Conservation (phyloP, 306 rosid genomes). For the Prunus davidiana region DNA sequence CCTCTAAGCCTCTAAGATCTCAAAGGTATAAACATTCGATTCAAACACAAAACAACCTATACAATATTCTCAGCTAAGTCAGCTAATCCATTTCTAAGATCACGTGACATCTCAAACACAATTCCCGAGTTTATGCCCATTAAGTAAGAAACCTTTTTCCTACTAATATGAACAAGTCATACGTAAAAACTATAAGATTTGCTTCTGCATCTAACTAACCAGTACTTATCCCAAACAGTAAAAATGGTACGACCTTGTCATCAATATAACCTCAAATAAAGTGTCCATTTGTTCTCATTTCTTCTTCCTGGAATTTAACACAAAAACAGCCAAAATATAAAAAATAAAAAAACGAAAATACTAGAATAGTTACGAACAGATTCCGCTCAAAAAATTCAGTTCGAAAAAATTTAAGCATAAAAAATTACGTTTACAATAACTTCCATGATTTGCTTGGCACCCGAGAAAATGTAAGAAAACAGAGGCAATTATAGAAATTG, state of each 20-base stretch:
- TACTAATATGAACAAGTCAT: not conserved
- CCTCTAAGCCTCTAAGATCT: not conserved
- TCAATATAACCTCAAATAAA: not conserved
- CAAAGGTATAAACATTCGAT: not conserved
- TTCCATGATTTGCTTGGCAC: not conserved
- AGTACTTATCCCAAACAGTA: not conserved
- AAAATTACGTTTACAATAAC: not conserved
- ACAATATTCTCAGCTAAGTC: not conserved
- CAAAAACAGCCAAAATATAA: not conserved
- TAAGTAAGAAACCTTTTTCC: slow-evolving; percentile 2
- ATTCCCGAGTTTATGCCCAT: not conserved
- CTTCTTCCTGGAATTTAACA: slow-evolving; percentile 17
- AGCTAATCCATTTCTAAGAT: slow-evolving; percentile 3
- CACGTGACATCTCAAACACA: not conserved
- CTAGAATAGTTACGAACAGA: not conserved
- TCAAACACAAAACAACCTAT: not conserved
- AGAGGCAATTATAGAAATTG: not conserved
- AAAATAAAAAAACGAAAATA: not conserved
- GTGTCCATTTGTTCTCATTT: not conserved
- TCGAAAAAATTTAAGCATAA: not conserved
- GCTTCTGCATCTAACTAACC: not conserved
- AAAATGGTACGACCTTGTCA: not conserved
- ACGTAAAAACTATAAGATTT: not conserved
- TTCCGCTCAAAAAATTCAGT: not conserved
- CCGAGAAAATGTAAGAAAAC: not conserved